Evolutionary conservation across 2,329 filamentous ascomycete species (phyloP).

Genomic region (Aspergillus unguis): DNA sequence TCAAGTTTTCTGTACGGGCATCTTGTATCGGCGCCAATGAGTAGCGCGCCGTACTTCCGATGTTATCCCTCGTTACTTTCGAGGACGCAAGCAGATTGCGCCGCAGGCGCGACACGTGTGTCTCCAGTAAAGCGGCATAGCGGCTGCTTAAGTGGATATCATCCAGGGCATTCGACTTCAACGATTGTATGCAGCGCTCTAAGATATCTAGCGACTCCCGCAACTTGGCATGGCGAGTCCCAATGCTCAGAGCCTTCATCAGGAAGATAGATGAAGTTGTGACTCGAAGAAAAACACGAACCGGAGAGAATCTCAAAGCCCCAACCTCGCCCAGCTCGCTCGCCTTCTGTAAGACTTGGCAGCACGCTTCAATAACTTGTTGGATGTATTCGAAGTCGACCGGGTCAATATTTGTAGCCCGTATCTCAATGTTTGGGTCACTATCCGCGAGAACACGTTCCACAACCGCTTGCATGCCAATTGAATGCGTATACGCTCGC

Average conservation of each 20-base stretch:
- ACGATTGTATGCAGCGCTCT: slow-evolving; percentile 47
- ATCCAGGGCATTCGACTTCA: slow-evolving; percentile 49
- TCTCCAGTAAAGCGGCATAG: slow-evolving; percentile 50
- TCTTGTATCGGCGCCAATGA: slow-evolving; percentile 30
- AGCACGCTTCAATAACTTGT: slow-evolving; percentile 55
- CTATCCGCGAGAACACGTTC: slow-evolving; percentile 48
- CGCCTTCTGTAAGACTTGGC: slow-evolving; percentile 51
- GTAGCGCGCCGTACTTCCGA: slow-evolving; percentile 25
- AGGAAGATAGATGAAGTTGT: slow-evolving; percentile 56
- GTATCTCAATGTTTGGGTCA: slow-evolving; percentile 32
- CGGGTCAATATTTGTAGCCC: slow-evolving; percentile 46
- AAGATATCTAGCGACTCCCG: slow-evolving; percentile 49
- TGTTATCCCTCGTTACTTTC: slow-evolving; percentile 26
- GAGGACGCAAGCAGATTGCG: slow-evolving; percentile 37
- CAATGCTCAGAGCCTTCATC: slow-evolving; percentile 50
- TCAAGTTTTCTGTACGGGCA: slow-evolving; percentile 22
- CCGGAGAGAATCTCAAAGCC: slow-evolving; percentile 51
- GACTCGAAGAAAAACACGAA: slow-evolving; percentile 53
- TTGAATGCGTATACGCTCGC: slow-evolving; percentile 42
- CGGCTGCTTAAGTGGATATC: slow-evolving; percentile 53
- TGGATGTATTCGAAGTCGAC: slow-evolving; percentile 55
- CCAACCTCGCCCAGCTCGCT: slow-evolving; percentile 47
- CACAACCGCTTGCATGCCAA: slow-evolving; percentile 57
- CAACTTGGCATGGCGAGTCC: slow-evolving; percentile 49
- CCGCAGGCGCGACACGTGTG: slow-evolving; percentile 43